Conservation (phyloP, 176 grass and related monocot species). For the Cenchrus purpureus region DNA sequence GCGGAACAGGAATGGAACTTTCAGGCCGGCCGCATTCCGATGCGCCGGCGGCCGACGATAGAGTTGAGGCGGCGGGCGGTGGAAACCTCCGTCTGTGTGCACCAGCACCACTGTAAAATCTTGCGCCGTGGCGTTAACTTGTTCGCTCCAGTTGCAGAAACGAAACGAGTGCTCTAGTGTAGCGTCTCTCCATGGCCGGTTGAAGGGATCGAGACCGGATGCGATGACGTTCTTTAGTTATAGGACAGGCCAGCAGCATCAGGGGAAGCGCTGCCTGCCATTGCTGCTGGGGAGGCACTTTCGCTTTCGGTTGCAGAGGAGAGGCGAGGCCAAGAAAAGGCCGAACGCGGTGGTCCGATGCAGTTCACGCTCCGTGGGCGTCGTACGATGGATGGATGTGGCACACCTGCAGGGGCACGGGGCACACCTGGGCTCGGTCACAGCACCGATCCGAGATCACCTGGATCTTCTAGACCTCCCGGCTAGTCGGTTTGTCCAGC, state of each 20-base stretch:
- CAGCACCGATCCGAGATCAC: neutral
- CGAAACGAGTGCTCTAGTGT: neutral
- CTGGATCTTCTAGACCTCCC: slow-evolving; percentile 5
- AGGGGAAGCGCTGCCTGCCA: neutral
- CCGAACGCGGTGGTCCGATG: neutral
- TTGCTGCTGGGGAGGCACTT: neutral
- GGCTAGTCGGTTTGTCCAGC: slow-evolving; percentile 6
- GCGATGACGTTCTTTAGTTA: neutral
- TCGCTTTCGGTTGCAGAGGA: neutral
- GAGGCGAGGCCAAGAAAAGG: neutral
- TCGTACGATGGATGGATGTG: neutral
- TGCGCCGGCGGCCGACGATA: neutral
- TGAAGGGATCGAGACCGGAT: neutral
- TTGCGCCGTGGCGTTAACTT: neutral
- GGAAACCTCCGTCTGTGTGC: neutral
- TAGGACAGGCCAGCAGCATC: neutral
- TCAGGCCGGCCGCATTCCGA: neutral
- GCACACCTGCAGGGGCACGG: neutral
- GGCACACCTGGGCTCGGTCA: neutral
- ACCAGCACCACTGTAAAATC: neutral
- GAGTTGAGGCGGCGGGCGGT: neutral
- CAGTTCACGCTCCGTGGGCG: neutral
- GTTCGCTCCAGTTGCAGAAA: neutral
- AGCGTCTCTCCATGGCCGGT: neutral
- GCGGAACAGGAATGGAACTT: no score